Evolutionary conservation across 148 eudicot species (phyloP), one percentile per base, ranked within the genome.

Genomic region (Amaranthus palmeri): DNA sequence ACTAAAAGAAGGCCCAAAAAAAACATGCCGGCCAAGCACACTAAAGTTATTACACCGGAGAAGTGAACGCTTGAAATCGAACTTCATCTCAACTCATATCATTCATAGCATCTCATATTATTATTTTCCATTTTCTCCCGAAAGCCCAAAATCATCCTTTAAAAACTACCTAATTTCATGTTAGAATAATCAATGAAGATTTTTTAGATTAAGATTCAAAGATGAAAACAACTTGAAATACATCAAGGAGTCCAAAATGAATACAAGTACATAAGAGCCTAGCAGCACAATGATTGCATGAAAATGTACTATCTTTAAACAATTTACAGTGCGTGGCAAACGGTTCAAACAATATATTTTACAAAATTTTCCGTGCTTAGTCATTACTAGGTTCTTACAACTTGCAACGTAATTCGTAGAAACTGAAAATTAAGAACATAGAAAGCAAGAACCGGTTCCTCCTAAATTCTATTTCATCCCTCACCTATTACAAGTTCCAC

Each of bases 31-130:
- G 45, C 60, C 68, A 72, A 61, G 66, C 68, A 57, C 65, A 25
- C 13, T 15, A 50, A 40, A 61, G 8, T 8, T 70, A 50, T 62
- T 61, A 36, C 10, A 11, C 41, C 8, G 13, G 58, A 8, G 25
- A 13, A 61, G 40, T 67, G 44, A 53, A 44, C 3, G 54, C 17
- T 61, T 71, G 65, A 55, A 55, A 42, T 65, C 58, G n/a, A 70
- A 46, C 41, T 54, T 17, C 51, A 10, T 56, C 45, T 45, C 42
- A 57, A n/a, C 10, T 51, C 12, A 15, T 4, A 13, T 6, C 15
- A 13, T 3, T 41, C 7, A 18, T 17, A 7, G 4, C 41, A 58
- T 7, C 3, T 18, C 7, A 8, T 58, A 58, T 7, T 18, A 58
- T 4, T 25, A 10, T 18, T 41, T 58, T 54, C 17, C 25, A 61